Conservation (phyloP, 2,329 filamentous ascomycete genomes). For the Neonectria neomacrospora region DNA sequence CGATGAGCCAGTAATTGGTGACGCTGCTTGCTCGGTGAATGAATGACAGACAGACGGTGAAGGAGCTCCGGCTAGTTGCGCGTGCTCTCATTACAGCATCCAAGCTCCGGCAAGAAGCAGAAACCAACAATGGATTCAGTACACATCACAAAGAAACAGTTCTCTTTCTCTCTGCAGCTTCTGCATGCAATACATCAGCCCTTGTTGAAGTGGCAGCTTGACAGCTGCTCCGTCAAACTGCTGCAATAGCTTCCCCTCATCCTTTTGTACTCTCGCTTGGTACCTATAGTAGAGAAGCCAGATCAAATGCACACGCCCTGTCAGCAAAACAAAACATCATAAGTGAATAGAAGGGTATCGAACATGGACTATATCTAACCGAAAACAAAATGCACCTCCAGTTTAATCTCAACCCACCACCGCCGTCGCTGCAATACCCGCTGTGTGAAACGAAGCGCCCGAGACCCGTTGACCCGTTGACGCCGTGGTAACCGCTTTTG, state of each 20-base stretch:
- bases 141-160: neutral
- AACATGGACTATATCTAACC: constrained; percentile 41
- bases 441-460: constrained; percentile 32
- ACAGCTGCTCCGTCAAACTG: neutral
- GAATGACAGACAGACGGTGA: neutral
- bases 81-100: neutral
- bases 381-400: constrained; percentile 39
- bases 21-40: neutral
- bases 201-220: neutral
- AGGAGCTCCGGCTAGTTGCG: neutral
- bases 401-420: constrained; percentile 38
- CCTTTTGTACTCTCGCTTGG: constrained; percentile 8
- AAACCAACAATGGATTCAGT: neutral
- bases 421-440: constrained; percentile 19
- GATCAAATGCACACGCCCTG: neutral
- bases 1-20: constrained; percentile 3
- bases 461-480: constrained; percentile 21
- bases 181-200: neutral
- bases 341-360: constrained; percentile 43
- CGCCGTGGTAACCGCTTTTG: constrained; percentile 27
- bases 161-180: neutral
- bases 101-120: neutral
- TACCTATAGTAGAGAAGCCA: too few species aligned
- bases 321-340: too few species aligned
- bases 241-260: constrained; percentile 9